These are phyloP conservation scores for Aspergillus sp. DNA, from an alignment of 2,329 filamentous ascomycete genomes.

Conservation along the genomic window DNA sequence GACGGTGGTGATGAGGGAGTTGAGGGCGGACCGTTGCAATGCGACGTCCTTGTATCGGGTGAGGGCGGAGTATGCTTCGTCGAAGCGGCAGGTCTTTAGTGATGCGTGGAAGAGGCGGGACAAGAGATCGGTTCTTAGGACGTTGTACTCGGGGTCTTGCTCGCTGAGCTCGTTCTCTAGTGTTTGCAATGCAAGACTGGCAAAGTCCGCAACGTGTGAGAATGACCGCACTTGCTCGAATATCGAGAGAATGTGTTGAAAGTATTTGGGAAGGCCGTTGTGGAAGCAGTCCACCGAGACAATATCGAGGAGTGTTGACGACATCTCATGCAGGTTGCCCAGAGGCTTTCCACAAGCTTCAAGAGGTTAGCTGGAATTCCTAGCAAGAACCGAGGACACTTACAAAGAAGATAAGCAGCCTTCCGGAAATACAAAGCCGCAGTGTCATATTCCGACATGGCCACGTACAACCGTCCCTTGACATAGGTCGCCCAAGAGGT, in stretches of 20 bases:
- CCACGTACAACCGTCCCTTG: conserved; percentile 70
- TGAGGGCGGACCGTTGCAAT: conserved; percentile 65
- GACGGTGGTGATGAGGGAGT: conserved; percentile 53
- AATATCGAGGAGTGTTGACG: conserved; percentile 62
- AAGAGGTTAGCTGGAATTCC: conserved; percentile 13
- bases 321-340: conserved; percentile 41
- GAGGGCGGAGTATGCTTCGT: conserved; percentile 74
- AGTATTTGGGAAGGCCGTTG: conserved; percentile 73
- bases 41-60: conserved; percentile 64
- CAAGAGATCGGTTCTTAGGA: conserved; percentile 63
- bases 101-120: conserved; percentile 78
- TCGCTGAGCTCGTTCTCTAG: conserved; percentile 28
- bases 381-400: conserved; percentile 33
- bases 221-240: conserved; percentile 73
- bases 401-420: conserved; percentile 75
- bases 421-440: conserved; percentile 74
- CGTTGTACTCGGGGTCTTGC: conserved; percentile 29
- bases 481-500: conserved; percentile 65
- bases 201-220: conserved; percentile 78
- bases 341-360: conserved; percentile 39
- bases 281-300: conserved; percentile 63
- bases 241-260: conserved; percentile 73
- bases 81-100: conserved; percentile 70
- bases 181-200: conserved; percentile 66
- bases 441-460: conserved; percentile 63